Conservation (phyloP, 164 flowering plant species). For the Amborella trichopoda region DNA sequence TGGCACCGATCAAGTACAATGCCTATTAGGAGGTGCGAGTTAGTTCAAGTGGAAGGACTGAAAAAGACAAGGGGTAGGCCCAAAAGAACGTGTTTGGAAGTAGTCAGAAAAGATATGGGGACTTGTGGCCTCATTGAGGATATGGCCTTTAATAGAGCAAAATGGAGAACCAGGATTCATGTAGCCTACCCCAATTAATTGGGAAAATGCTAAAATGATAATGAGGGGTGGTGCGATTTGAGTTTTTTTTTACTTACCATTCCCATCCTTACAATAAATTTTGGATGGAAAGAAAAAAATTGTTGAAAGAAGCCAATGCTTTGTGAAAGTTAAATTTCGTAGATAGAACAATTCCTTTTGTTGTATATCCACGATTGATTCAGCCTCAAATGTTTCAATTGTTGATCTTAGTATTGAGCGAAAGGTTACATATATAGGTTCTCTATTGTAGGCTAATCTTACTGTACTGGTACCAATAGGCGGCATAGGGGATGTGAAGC, state of each 20-base stretch:
- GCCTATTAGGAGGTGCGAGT: no score
- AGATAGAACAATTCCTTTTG: conserved; percentile 2
- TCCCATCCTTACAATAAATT: not conserved
- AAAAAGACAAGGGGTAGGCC: no score
- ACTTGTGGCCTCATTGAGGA: no score
- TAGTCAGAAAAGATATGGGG: no score
- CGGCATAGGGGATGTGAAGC: not conserved
- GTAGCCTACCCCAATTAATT: no score
- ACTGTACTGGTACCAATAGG: conserved; percentile 1
- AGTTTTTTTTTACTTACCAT: not conserved
- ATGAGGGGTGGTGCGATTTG: no score
- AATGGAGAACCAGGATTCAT: no score
- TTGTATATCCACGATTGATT: conserved; percentile 1
- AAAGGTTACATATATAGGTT: not conserved
- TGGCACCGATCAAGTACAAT: no score
- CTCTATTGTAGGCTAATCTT: not conserved
- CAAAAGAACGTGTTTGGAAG: no score
- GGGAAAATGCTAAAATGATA: no score
- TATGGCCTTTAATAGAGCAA: no score
- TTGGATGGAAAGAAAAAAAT: not conserved
- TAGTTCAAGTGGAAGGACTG: no score
- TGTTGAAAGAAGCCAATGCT: not conserved
- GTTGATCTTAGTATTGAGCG: not conserved
- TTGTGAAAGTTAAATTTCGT: conserved; percentile 1
- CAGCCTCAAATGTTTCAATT: conserved; percentile 4